Evolutionary conservation across 208 protist genomes (phyloP), one percentile per base, ranked within the genome.

Genomic region (Porcisia hertigi): DNA sequence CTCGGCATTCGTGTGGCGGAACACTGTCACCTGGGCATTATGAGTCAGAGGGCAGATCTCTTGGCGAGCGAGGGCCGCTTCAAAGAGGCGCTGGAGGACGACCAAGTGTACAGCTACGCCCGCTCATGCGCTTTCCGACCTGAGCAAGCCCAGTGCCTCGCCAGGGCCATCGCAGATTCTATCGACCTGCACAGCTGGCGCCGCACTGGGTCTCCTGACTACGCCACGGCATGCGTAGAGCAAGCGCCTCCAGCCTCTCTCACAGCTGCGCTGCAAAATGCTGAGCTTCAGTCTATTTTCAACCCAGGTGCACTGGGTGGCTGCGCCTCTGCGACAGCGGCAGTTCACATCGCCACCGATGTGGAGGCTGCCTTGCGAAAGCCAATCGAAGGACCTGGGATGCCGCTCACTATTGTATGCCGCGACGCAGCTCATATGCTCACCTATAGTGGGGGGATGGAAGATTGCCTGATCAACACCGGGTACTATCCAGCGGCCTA

Each of bases 381-480:
- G 45, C 80, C 81, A 59, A 91, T 94, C 59, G 67, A 75, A 14
- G 88, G 84, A 18, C 76, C 80, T 45, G 91, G 90, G 36, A 83
- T 84, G 4, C 88, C 88, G 43, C 86, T 95, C 58, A 83, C 77
- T 34, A 87, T 96, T 59, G 55, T 91, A 36, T 94, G 79, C 53
- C 63, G 76, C 25, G 85, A 89, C 47, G 63, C 83, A n/a, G 55
- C 75, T 6, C 73, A 92, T 73, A 85, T 90, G 62, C 84, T 96
- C 47, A 87, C 80, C 66, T 96, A 86, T 69, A 71, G 71, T 53
- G 93, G 91, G 14, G 90, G 89, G 18, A 84, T 97, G 88, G 90
- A 97, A 79, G 86, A 92, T 77, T 97, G 93, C 83, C 81, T 97
- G 66, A 85, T 91, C 58, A 97, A 97, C 81, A 97, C 93, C 41